Evolutionary conservation across 192 early-diverging fungal genomes (phyloP), one percentile per base, ranked within the genome.

Genomic region (Glomus cerebriforme): DNA sequence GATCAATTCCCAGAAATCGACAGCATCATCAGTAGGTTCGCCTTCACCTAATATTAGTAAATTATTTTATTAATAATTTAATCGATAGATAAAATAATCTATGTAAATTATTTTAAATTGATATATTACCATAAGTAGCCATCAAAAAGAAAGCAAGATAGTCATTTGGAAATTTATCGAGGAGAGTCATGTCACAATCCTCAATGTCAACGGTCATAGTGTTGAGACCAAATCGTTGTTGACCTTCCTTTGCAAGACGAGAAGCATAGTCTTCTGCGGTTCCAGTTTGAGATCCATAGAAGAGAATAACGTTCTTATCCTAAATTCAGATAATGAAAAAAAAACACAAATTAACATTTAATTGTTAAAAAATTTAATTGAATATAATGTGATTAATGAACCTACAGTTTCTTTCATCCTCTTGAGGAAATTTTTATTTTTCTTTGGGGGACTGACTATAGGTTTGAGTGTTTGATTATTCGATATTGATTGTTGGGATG

Each of bases 281-380:
- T 73, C 98, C 98, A 9, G 98, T 99, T 87, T 99, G 98, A 27
- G 96, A 97, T 64, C 98, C 98, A 80, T 96, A 99, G 81, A 99
- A 96, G 43, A 96, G 85, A 45, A 96, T 90, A 37, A 96, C 90
- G 71, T 92, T 89, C 77, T 93, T 91, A 77, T 88, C 91, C 89
- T 90, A 81, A 77, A 63, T 39, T 75, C 22, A n/a, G n/a, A n/a
- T n/a, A n/a, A 60, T 62, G 6, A 59, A 24, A 9, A 43, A 7
- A 29, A 15, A 35, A 19, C 24, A 26, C 13, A 13, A 3, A 66
- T 26, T 19, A 34, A 24, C 60, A 49, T 37, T 8, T 27, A 32
- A 58, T 47, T 8, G 10, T 19, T 70, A 4, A 43, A 34, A 6
- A 26, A 70, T 32, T 37, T 34, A 58, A 49, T n/a, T n/a, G n/a